phyloP scores from a whole-genome alignment of 495 filamentous ascomycete genomes.

The Hypoxylon subgilvum region DNA sequence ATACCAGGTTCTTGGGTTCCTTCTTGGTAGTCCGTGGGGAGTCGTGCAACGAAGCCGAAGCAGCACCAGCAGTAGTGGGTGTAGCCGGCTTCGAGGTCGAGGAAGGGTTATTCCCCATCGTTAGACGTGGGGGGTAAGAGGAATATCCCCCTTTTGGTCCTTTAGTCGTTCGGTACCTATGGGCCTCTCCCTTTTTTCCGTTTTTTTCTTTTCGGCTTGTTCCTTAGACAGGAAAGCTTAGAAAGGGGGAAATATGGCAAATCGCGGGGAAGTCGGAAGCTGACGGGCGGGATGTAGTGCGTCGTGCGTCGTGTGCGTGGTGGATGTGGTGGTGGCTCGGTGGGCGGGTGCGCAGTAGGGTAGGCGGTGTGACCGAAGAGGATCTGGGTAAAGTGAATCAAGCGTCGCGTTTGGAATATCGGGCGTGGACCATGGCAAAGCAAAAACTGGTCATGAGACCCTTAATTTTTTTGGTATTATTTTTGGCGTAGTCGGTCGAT shows the following conservation, averaged over 20 bases:
- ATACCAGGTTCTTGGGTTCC: slow-evolving; percentile 43
- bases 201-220: slow-evolving; percentile 11
- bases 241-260: slow-evolving; percentile 20
- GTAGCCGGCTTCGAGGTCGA: slow-evolving; percentile 43
- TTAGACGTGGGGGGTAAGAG: slow-evolving; percentile 35
- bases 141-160: slow-evolving; percentile 17
- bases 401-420: slow-evolving; percentile 18
- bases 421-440: slow-evolving; percentile 26
- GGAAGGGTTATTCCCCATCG: slow-evolving; percentile 54
- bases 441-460: slow-evolving; percentile 38
- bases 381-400: slow-evolving; percentile 23
- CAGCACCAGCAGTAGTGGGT: slow-evolving; percentile 34
- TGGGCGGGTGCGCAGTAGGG: slow-evolving; percentile 16
- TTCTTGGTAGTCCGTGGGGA: slow-evolving; percentile 44
- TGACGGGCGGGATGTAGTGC: slow-evolving; percentile 38
- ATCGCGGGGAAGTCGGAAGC: slow-evolving; percentile 38
- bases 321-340: slow-evolving; percentile 11
- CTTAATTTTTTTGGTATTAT: not conserved
- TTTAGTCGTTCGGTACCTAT: slow-evolving; percentile 10
- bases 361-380: slow-evolving; percentile 32
- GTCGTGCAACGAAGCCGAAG: slow-evolving; percentile 42
- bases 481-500: slow-evolving; percentile 41
- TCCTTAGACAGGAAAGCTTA: slow-evolving; percentile 10
- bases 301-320: slow-evolving; percentile 14
- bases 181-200: no score